Evolutionary conservation across 2,329 filamentous ascomycete species (phyloP), one percentile per base, ranked within the genome.

Genomic region (Cladosporium colombiae): DNA sequence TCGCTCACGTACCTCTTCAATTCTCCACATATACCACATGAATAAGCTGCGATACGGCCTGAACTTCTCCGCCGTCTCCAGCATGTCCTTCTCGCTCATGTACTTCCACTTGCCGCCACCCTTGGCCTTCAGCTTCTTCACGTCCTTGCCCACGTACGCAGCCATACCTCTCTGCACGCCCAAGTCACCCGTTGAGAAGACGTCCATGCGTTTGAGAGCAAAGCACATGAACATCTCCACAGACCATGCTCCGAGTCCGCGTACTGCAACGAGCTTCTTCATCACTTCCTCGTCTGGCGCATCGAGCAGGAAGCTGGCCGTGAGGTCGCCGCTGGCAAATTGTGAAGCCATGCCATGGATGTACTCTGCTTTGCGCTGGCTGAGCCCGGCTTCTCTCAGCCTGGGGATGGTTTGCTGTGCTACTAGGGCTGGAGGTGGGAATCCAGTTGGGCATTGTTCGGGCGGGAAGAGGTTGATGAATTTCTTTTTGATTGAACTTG

Each of bases 141-240:
- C 88, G 76, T 98, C 92, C 66, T 86, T 87, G 1, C 95, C 95
- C 57, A 89, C 84, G 75, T 95, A 93, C 0, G 91, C 89, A 1
- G 95, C 95, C 89, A 97, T 96, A 11, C 95, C 95, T 73, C 93
- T 86, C 85, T 98, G 95, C 55, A 99, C 92, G 5, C 95, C 95
- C 68, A 99, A 80, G 79, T 99, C 94, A 0, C 95, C 94, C 0
- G 92, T 89, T 25, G 90, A 92, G 76, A 98, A 97, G 25, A 99
- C 91, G 79, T 99, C 94, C 84, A 93, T 90, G 14, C 93, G 85
- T 84, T 97, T 98, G 49, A 99, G 82, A n/a, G 88, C 91, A 78
- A 99, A 98, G 78, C 91, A 92, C 59, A 93, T 92, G 82, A 99
- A 99, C 95, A 99, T 98, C 82, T 97, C 93, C 16, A 96, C 93